phyloP scores from a whole-genome alignment of 2,329 filamentous ascomycete genomes.

The Pseudogymnoascus sp. region DNA sequence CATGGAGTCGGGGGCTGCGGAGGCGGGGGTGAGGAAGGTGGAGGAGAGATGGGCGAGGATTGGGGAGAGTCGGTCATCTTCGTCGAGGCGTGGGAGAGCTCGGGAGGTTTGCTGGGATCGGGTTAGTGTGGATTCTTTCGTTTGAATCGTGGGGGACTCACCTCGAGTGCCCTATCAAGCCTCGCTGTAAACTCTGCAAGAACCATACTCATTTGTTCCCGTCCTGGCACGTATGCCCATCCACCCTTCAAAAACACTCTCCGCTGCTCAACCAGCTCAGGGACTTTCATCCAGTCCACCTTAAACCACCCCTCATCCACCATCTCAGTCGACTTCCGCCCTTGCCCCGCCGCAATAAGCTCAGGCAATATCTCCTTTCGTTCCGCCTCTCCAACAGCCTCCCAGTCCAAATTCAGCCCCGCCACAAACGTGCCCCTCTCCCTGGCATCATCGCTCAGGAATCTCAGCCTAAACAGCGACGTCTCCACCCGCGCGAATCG shows the following conservation, averaged over 20 bases:
- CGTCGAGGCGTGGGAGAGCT: constrained; percentile 76
- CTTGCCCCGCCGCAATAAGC: constrained; percentile 28
- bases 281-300: constrained; percentile 89
- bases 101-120: constrained; percentile 67
- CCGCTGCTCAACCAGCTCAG: constrained; percentile 76
- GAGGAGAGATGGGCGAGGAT: constrained; percentile 80
- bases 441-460: constrained; percentile 64
- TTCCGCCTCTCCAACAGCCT: constrained; percentile 72
- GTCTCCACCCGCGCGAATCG: constrained; percentile 83
- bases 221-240: constrained; percentile 82
- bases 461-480: constrained; percentile 77
- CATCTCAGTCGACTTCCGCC: constrained; percentile 33
- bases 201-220: constrained; percentile 84
- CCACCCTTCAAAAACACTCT: constrained; percentile 70
- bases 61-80: constrained; percentile 81
- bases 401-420: constrained; percentile 74
- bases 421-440: constrained; percentile 73
- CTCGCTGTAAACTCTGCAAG: constrained; percentile 74
- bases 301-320: constrained; percentile 93
- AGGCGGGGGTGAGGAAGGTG: constrained; percentile 88
- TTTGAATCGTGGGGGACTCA: constrained; percentile 32
- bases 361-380: constrained; percentile 39
- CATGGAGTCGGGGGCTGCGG: constrained; percentile 63
- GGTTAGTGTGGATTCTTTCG: not conserved
- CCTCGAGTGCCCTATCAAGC: constrained; percentile 76